Percentiles rank a stretch among this genome's conserved stretches.
phyloP scores from a whole-genome alignment of 2,329 filamentous ascomycete species.

The Catunica adiposa region DNA sequence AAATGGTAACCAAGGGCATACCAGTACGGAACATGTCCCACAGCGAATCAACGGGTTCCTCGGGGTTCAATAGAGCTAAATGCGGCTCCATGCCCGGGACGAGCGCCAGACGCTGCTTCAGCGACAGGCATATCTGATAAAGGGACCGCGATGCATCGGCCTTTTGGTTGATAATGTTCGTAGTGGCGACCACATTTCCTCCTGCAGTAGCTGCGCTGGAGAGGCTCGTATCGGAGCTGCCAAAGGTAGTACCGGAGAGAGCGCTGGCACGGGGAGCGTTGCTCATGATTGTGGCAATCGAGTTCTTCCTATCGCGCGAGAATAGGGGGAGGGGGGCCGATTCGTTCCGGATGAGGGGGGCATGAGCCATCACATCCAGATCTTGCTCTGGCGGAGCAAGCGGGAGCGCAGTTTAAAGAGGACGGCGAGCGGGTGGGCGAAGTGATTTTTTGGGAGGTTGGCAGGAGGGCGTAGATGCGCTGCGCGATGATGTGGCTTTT shows the following conservation, averaged over 20 bases:
- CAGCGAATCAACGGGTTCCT: constrained; percentile 69
- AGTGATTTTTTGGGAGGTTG: not conserved
- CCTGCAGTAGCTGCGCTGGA: constrained; percentile 27
- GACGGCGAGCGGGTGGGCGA: not conserved
- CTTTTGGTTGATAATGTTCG: constrained; percentile 94
- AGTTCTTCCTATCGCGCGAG: constrained; percentile 30
- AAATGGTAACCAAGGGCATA: constrained; percentile 70
- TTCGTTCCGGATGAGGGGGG: constrained; percentile 41
- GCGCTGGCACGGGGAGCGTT: constrained; percentile 41
- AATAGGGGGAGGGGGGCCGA: constrained; percentile 40
- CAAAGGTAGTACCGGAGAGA: constrained; percentile 43
- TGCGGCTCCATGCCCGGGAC: constrained; percentile 71
- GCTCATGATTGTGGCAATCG: constrained; percentile 31
- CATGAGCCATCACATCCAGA: constrained; percentile 35
- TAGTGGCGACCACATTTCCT: constrained; percentile 55
- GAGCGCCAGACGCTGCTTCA: constrained; percentile 64
- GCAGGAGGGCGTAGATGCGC: constrained; percentile 3
- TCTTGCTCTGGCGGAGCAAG: constrained; percentile 13
- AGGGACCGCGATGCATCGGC: constrained; percentile 82
- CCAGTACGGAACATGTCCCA: constrained; percentile 79
- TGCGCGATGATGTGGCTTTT: constrained; percentile 13
- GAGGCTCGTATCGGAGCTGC: constrained; percentile 36
- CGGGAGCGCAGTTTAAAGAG: constrained; percentile 4
- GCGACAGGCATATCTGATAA: constrained; percentile 82
- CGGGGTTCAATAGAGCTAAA: constrained; percentile 53